Evolutionary conservation across 1,284 basidiomycete species (phyloP).

Genomic region (Malassezia pachydermatis): DNA sequence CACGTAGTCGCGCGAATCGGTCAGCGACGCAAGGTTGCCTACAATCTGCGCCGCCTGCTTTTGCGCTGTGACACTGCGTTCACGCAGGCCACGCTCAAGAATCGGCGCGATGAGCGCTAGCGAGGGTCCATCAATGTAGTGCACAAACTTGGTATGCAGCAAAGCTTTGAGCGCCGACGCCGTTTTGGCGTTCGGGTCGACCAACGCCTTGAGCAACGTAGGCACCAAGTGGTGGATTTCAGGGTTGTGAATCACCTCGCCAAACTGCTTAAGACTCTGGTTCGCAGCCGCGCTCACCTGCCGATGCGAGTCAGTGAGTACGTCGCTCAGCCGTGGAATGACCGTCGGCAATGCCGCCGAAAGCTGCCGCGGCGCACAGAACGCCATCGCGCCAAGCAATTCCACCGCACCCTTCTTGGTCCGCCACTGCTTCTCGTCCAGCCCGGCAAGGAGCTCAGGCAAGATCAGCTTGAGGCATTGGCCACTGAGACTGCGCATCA

Average conservation of each 20-base stretch:
- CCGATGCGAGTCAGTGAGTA: constrained; percentile 91
- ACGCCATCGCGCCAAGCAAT: constrained; percentile 96
- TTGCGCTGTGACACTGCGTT: constrained; percentile 85
- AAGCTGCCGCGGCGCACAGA: constrained; percentile 88
- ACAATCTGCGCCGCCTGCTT: constrained; percentile 94
- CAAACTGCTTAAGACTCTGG: constrained; percentile 91
- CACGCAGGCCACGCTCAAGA: constrained; percentile 80
- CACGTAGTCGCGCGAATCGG: constrained; percentile 92
- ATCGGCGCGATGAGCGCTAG: constrained; percentile 93
- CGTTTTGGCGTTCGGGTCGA: constrained; percentile 82
- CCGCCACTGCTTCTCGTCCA: constrained; percentile 98
- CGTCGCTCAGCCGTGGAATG: constrained; percentile 85
- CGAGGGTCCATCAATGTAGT: constrained; percentile 96
- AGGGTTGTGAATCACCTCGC: constrained; percentile 57
- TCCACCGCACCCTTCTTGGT: constrained; percentile 98
- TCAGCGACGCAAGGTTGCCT: constrained; percentile 79
- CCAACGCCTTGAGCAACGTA: constrained; percentile 85
- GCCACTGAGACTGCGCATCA: constrained; percentile 74
- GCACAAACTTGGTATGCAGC: constrained; percentile 89
- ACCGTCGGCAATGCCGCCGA: constrained; percentile 91
- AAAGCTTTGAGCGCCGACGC: constrained; percentile 69
- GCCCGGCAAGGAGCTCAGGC: constrained; percentile 74
- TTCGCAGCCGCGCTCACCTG: constrained; percentile 91
- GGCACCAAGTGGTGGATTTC: constrained; percentile 84
- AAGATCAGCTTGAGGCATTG: constrained; percentile 75